Base-by-base conservation (phyloP, 768 basidiomycete genomes). In the Paxillus ammoniavirescens region DNA sequence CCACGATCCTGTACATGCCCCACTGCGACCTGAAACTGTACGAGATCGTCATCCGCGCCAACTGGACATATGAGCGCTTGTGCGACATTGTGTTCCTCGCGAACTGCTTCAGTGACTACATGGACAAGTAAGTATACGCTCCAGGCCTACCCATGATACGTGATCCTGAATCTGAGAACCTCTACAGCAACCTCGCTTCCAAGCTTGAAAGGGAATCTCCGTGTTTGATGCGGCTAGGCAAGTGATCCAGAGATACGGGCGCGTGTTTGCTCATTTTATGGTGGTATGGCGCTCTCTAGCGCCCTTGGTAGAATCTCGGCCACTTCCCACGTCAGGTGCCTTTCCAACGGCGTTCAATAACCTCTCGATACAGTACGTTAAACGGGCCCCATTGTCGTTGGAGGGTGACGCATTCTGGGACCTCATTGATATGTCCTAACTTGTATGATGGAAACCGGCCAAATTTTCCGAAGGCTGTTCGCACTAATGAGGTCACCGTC, bases 11-110 rank as follows among this genome's bases (percentile, higher is more conserved):
- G 50, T 89, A 82, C 71, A 89, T 90, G 87, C 89, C 87, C 18
- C 89, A 91, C 67, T 90, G 89, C 65, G 86, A 88, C 62, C 63
- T 86, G 67, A 77, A 77, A 55, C 75, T 91, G 26, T 88, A 90
- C 66, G 87, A 91, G 64, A 75, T 71, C 58, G 62, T 89, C 42
- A 68, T 91, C 51, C 75, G 77, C 53, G 76, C 77, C 12, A 89
- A 89, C 64, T 87, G 85, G 84, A 69, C 73, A 43, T 63, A 54
- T 28, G 73, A 73, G 28, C 69, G 70, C 18, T 67, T 89, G 48
- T 63, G 72, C 52, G 73, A 71, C 53, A 62, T 84, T 21, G 61
- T 89, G 49, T 72, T 91, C 49, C 62, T 91, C 55, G 85, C 82
- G 51, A 91, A 91, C 70, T 75, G 72, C 49, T 73, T 91, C 55